phyloP scores from a whole-genome alignment of 1,284 basidiomycete genomes.

The Phellopilus nigrolimitatus region DNA sequence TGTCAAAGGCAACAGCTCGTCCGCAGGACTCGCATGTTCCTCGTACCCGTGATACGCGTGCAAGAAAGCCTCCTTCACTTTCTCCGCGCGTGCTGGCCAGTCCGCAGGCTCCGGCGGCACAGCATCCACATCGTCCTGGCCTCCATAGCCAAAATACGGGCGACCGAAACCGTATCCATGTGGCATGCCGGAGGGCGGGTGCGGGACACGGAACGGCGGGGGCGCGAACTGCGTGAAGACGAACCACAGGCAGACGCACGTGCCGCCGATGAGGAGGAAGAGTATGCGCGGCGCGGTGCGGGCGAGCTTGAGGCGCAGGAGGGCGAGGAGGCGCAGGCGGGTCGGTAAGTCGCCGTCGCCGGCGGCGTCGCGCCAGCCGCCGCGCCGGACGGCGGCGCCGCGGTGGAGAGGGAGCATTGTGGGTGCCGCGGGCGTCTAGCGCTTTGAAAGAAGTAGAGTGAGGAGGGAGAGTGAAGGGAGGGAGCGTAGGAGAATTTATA shows the following conservation, averaged over 20 bases:
- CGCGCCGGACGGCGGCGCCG: background rate
- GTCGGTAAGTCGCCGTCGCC: constrained; percentile 4
- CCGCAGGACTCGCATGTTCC: constrained; percentile 47
- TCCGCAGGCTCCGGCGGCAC: background rate
- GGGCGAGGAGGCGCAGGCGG: background rate
- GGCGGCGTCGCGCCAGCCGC: constrained; percentile 13
- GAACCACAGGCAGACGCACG: constrained; percentile 11
- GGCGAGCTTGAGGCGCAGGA: constrained; percentile 9
- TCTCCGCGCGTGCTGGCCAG: constrained; percentile 29
- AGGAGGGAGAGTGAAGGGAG: background rate
- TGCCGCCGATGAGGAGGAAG: constrained; percentile 4
- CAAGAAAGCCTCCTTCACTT: constrained; percentile 52
- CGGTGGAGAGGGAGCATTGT: constrained; percentile 10
- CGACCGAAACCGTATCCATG: background rate
- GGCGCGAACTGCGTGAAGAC: constrained; percentile 9
- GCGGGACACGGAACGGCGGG: background rate
- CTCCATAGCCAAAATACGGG: constrained; percentile 3
- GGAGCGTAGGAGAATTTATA: background rate
- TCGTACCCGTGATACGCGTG: constrained; percentile 54
- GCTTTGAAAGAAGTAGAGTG: no score
- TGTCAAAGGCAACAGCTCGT: constrained; percentile 49
- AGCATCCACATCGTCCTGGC: background rate
- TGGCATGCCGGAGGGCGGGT: constrained; percentile 7
- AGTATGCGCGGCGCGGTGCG: background rate
- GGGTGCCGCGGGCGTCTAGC: background rate